Evolutionary conservation across 2,329 filamentous ascomycete genomes (phyloP), one percentile per base, ranked within the genome.

Genomic region (Fragosphaeria purpurea): DNA sequence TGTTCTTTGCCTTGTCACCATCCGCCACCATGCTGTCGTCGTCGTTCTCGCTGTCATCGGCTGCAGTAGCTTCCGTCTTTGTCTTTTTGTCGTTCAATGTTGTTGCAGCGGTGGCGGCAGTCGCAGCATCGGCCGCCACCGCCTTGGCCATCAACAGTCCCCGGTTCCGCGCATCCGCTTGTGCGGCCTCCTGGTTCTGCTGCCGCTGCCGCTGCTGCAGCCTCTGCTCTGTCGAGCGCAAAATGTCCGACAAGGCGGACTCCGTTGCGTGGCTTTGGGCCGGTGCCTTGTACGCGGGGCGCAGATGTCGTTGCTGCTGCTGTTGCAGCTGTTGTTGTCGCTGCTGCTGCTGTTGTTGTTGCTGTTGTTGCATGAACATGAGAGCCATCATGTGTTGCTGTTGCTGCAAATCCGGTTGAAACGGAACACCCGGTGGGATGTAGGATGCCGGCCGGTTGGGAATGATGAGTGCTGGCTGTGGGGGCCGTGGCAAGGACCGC

Each of bases 161-260:
- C 42, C 12, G 2, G 12, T 40, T 13, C 37, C 10, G 30, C 31
- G 34, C 5, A 30, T 9, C 4, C 45, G 49, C 12, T 45, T 48
- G 34, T 42, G 37, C 9, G 48, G 40, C 38, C 43, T 42, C 13
- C 34, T 38, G 12, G 33, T n/a, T 44, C 7, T 34, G 13, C 11
- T 34, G 31, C 38, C 42, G 12, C 45, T 56, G 52, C 46, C 47
- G 40, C 51, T 56, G 52, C 40, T 49, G 50, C 11, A 80, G 65
- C 8, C 76, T 66, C 62, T 72, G 65, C 32, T 79, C 77, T 1
- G 76, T 80, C 37, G 68, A 74, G 42, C 67, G 67, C 35, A 80
- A 63, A 33, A 80, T 80, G 53, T 73, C 65, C 1, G 70, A 66
- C 32, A 80, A 60, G 1, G 74, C 74, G 9, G 70, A 67, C 55